Base-by-base conservation (phyloP, 208 protist species). In the Naegleria lovaniensis region DNA sequence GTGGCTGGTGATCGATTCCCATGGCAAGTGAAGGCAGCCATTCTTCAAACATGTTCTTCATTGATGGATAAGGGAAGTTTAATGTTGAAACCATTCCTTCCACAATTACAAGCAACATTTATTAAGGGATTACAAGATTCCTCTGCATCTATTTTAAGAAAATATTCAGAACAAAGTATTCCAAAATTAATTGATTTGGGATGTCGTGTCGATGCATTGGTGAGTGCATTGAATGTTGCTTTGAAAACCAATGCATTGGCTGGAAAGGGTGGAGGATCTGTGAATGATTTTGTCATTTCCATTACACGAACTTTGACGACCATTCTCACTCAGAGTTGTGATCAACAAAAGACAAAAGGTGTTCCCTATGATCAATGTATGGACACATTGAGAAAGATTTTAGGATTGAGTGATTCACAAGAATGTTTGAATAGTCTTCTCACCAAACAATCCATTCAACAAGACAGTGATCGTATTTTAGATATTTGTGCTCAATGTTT, bases 1-100 rank as follows among this genome's bases (percentile, higher is more conserved):
- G 94, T 97, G 59, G 91, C 97, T 25, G 95, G 94, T 88, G 96
- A 98, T 90, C 86, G 94, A 29, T 97, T 96, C 91, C 93, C 93
- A 55, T 92, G 90, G 85, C 90, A 92, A 83, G 95, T 97, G 38
- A 97, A 97, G 92, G 88, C 92, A 7, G 95, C 95, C 11, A 97
- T 98, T 67, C 91, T 97, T 7, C 67, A 58, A 55, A 93, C 94
- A 19, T 90, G 94, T 48, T 86, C 52, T 25, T 75, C 95, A 19
- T 90, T 97, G 48, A 88, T 98, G 9, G 58, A 59, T 16, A 95
- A 94, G 87, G 92, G 92, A 19, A 93, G 92, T 39, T 22, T 52
- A 5, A 91, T 90, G 43, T 85, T 98, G 79, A 97, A 96, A 92
- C 91, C 95, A 29, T 98, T 98, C 93, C 38, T 97, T 83, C 95